Conservation (phyloP, 441 rosid genomes). For the Eutrema salsugineum region DNA sequence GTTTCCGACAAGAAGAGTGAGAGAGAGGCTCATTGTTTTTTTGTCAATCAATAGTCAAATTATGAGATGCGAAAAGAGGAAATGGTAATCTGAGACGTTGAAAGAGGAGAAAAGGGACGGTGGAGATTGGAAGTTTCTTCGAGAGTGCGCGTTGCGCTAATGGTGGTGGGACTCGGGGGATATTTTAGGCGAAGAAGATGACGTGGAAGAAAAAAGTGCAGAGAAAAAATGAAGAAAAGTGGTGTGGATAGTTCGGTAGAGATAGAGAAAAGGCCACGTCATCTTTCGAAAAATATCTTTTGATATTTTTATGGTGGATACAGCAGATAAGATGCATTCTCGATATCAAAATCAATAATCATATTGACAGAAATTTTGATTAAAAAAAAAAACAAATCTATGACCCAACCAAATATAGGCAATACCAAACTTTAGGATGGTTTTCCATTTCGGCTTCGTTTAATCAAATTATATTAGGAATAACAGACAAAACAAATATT, state of each 20-base stretch:
- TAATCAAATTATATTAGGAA: no score
- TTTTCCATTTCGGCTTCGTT: no score
- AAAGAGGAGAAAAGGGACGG: slow-evolving; percentile 27
- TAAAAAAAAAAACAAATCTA: background rate
- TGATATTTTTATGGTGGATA: slow-evolving; percentile 22
- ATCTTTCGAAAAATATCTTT: slow-evolving; percentile 14
- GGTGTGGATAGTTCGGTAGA: slow-evolving; percentile 54
- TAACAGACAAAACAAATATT: no score
- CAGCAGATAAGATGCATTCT: slow-evolving; percentile 18
- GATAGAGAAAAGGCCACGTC: slow-evolving; percentile 82
- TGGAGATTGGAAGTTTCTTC: slow-evolving; percentile 11
- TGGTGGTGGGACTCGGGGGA: background rate
- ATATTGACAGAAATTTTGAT: background rate
- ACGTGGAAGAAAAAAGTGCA: slow-evolving; percentile 57
- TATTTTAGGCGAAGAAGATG: slow-evolving; percentile 27
- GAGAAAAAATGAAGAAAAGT: background rate
- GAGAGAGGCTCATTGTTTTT: background rate
- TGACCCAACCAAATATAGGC: background rate
- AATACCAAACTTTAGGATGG: slow-evolving; percentile 4
- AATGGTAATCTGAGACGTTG: slow-evolving; percentile 28
- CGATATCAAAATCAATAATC: slow-evolving; percentile 10
- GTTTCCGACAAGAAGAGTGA: slow-evolving; percentile 20
- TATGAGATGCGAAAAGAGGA: slow-evolving; percentile 7
- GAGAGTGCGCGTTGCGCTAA: slow-evolving; percentile 21
- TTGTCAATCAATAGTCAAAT: slow-evolving; percentile 17